phyloP scores from a whole-genome alignment of 192 early-diverging fungal species.

The Physocladia obscura region DNA sequence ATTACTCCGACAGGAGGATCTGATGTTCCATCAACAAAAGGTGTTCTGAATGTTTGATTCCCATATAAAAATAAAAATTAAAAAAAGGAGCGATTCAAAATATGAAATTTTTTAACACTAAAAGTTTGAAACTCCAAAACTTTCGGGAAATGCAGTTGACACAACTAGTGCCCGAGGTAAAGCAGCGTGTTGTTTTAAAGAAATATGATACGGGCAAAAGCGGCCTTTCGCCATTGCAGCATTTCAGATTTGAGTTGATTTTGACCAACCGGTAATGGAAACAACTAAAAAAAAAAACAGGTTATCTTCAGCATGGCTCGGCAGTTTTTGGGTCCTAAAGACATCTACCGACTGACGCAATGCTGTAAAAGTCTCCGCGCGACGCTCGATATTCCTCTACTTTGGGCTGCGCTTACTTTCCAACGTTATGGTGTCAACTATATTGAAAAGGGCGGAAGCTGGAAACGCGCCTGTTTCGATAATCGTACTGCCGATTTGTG shows the following conservation, averaged over 20 bases:
- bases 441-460: not conserved
- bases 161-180: too few relatives aligned
- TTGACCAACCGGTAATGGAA: too few relatives aligned
- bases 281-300: slow-evolving; percentile 6
- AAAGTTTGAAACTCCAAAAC: too few relatives aligned
- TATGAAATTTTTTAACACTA: too few relatives aligned
- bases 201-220: too few relatives aligned
- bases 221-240: too few relatives aligned
- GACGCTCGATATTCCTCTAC: not conserved
- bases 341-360: not conserved
- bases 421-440: slow-evolving; percentile 10
- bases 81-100: too few relatives aligned
- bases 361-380: not conserved
- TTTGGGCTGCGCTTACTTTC: slow-evolving; percentile 2
- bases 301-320: not conserved
- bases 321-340: not conserved
- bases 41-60: slow-evolving; percentile 50
- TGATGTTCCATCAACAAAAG: slow-evolving; percentile 94
- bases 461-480: not conserved
- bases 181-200: too few relatives aligned
- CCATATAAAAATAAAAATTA: too few relatives aligned
- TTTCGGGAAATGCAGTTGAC: too few relatives aligned
- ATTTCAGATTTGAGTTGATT: too few relatives aligned
- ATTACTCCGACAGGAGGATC: slow-evolving; percentile 82
- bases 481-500: not conserved